Conservation (phyloP, 148 eudicot species). For the Rhododendron griersonianum region DNA sequence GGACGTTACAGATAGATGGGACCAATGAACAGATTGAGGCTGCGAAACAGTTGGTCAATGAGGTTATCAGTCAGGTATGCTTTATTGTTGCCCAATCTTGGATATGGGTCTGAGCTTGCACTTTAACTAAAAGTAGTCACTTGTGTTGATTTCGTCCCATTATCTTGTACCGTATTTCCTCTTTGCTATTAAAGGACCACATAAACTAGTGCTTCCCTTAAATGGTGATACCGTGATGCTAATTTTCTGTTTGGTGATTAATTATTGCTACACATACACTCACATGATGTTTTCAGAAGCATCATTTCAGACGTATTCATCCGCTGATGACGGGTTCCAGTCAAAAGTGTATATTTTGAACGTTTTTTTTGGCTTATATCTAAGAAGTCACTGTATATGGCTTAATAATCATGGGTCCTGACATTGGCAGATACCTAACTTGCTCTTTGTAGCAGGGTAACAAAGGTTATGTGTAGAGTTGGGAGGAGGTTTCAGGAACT, state of each 20-base stretch:
- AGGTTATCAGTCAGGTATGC: conserved; percentile 56
- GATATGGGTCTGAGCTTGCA: conserved; percentile 7
- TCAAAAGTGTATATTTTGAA: not conserved
- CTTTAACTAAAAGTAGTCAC: not conserved
- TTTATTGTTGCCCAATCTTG: not conserved
- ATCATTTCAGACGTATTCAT: not conserved
- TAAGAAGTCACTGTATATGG: not conserved
- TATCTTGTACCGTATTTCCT: not conserved
- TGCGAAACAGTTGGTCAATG: conserved; percentile 87
- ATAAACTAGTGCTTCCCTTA: not conserved
- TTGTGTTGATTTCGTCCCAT: not conserved
- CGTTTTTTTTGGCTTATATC: not conserved
- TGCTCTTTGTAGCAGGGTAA: not conserved
- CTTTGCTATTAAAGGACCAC: not conserved
- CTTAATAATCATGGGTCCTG: not conserved
- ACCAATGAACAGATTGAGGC: conserved; percentile 81
- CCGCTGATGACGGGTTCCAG: not conserved
- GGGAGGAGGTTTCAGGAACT: not conserved
- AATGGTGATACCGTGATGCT: not conserved
- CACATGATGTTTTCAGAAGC: not conserved
- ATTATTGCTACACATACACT: not conserved
- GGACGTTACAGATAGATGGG: conserved; percentile 93
- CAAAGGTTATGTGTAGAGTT: not conserved
- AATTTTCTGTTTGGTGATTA: not conserved
- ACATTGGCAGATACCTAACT: not conserved